Conservation (phyloP, 345 rosid species). For the Raphanus sativus region DNA sequence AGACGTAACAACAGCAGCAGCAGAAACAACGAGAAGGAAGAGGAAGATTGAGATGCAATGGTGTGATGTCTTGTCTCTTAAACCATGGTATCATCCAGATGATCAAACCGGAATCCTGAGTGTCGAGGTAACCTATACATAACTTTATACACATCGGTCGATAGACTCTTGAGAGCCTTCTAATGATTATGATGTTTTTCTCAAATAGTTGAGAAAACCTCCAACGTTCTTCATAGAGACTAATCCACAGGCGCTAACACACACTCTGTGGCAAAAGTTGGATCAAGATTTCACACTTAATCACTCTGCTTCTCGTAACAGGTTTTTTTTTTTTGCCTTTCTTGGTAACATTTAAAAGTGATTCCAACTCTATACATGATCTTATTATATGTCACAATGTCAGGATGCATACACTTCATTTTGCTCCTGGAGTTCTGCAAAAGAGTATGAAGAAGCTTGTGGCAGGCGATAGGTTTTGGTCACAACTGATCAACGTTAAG, state of each 20-base stretch:
- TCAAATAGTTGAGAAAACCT: conserved; percentile 38
- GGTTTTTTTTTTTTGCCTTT: conserved; percentile 32
- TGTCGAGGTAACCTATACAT: conserved; percentile 37
- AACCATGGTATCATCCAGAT: neutral
- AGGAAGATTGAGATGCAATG: conserved; percentile 46
- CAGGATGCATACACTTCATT: conserved; percentile 59
- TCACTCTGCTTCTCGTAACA: conserved; percentile 43
- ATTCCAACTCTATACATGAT: neutral
- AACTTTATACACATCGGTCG: neutral
- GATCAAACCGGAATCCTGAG: conserved; percentile 28
- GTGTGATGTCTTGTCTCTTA: conserved; percentile 39
- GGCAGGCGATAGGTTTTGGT: conserved; percentile 38
- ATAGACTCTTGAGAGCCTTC: neutral
- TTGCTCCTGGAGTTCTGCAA: conserved; percentile 51
- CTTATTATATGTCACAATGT: neutral
- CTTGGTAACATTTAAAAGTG: neutral
- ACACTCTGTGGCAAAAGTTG: conserved; percentile 43
- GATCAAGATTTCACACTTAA: conserved; percentile 43
- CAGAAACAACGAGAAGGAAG: conserved; percentile 28
- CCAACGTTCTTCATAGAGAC: conserved; percentile 46
- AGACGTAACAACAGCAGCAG: neutral
- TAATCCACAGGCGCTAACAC: conserved; percentile 50
- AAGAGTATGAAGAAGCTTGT: conserved; percentile 50
- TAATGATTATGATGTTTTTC: neutral
- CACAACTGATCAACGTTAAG: conserved; percentile 22